Conservation (phyloP, 306 rosid genomes). For the Acacia acuminata region DNA sequence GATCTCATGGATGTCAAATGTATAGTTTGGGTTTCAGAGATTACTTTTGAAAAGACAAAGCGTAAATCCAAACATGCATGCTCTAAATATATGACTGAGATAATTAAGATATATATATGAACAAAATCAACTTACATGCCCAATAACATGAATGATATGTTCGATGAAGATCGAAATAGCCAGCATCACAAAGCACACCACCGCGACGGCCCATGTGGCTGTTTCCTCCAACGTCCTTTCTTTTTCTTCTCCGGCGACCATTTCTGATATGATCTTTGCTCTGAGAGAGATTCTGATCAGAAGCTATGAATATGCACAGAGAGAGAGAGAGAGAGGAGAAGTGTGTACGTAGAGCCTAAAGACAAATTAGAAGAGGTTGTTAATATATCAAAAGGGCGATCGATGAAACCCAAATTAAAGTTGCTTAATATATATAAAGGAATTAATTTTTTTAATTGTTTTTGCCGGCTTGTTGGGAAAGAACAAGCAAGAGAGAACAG, state of each 20-base stretch:
- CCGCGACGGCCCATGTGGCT: neutral
- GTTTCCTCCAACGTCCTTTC: neutral
- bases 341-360: neutral
- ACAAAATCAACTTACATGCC: conserved; percentile 33
- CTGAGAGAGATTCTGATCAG: neutral
- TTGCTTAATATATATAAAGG: neutral
- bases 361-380: neutral
- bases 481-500: neutral
- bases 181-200: conserved; percentile 58
- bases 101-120: neutral
- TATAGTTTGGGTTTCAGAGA: too few species aligned
- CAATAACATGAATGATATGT: conserved; percentile 50
- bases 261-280: neutral
- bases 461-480: neutral
- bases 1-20: too few species aligned
- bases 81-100: neutral
- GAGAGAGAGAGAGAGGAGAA: neutral
- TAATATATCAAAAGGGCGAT: neutral
- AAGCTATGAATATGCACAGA: neutral
- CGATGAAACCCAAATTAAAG: neutral
- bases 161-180: conserved; percentile 63
- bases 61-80: too few species aligned
- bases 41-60: too few species aligned
- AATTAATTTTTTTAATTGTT: too few species aligned
- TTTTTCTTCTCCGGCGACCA: neutral